These are phyloP conservation scores for Spiraea crenata DNA, from an alignment of 331 rosid species.

Conservation along the genomic window DNA sequence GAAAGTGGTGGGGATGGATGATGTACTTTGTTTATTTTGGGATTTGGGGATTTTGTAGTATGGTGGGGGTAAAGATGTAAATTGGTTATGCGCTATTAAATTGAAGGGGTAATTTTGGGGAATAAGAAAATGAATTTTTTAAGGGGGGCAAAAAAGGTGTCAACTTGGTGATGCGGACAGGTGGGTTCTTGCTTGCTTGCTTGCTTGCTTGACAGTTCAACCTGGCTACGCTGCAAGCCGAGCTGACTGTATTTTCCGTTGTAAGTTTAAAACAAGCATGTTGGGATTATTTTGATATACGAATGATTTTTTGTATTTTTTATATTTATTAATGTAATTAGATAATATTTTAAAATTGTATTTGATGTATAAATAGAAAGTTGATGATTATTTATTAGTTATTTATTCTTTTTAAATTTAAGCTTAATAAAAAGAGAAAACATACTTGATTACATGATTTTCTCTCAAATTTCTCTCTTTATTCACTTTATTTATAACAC, in stretches of 20 bases:
- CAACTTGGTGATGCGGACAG: conserved; percentile 25
- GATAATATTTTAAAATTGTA: too few relatives aligned
- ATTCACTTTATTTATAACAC: too few relatives aligned
- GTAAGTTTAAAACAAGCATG: neutral
- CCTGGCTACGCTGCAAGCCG: conserved; percentile 16
- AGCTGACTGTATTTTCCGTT: conserved; percentile 1
- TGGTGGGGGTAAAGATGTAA: conserved; percentile 40
- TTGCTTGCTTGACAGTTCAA: conserved; percentile 11
- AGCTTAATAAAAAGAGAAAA: too few relatives aligned
- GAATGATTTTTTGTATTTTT: too few relatives aligned
- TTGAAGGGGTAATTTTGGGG: too few relatives aligned
- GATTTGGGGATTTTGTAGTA: conserved; percentile 33
- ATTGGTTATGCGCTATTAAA: neutral
- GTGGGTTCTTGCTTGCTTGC: conserved; percentile 10
- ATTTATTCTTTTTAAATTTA: too few relatives aligned
- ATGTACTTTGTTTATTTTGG: neutral
- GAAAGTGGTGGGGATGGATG: neutral
- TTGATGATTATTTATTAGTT: too few relatives aligned
- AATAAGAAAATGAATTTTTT: neutral
- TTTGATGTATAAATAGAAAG: too few relatives aligned
- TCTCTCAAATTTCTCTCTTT: too few relatives aligned
- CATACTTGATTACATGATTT: too few relatives aligned
- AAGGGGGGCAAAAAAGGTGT: conserved; percentile 17
- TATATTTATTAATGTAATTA: too few relatives aligned
- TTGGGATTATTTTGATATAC: neutral